Base-by-base conservation (phyloP, 1,284 basidiomycete species). In the Hemileia vastatrix region DNA sequence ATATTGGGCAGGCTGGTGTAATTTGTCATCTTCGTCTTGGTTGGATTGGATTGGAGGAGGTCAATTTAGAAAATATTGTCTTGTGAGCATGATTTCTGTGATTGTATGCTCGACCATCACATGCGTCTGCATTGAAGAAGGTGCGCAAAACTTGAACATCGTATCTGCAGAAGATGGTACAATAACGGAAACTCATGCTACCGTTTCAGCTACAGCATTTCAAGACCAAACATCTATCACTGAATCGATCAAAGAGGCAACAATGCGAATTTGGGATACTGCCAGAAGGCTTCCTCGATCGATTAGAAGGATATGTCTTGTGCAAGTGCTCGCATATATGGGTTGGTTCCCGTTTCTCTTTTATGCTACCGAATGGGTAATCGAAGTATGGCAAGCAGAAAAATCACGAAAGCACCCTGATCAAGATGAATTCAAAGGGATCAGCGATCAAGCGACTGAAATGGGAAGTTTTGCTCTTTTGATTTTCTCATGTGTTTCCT, bases 11-110 rank as follows among this genome's bases (percentile, higher is more conserved):
- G 90, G 92, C 24, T 95, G 89, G 78, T 75, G 92, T 55, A 88
- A 94, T 21, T 82, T 97, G 24, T 84, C 83, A 0, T 79, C 83
- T 57, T 79, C 91, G 64, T 86, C 86, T 1, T 77, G 89, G 51
- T 81, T 97, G 49, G 78, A 83, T 15, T 82, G 87, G 61, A 78
- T 97, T n/a, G 92, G 93, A 36, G 93, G 91, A 1, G 84, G 83
- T 43, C 95, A 98, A 75, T 98, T 98, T 79, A 84, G 94, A 67
- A 94, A 94, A 75, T 90, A 98, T 72, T 94, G 91, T 70, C 80
- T 97, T 47, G 79, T 97, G 63, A 86, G 86, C 67, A 84, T 94
- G 65, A 68, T 86, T 43, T 83, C 93, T 54, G 83, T 97, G 24
- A 82, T 86, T 8, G 67, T 80, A 49, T 92, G 90, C 1, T 90